A percentile compares a stretch with the other conserved stretches of the same genome.
phyloP scores from a whole-genome alignment of 257 asterid species.

The Capsicum rhomboideum region DNA sequence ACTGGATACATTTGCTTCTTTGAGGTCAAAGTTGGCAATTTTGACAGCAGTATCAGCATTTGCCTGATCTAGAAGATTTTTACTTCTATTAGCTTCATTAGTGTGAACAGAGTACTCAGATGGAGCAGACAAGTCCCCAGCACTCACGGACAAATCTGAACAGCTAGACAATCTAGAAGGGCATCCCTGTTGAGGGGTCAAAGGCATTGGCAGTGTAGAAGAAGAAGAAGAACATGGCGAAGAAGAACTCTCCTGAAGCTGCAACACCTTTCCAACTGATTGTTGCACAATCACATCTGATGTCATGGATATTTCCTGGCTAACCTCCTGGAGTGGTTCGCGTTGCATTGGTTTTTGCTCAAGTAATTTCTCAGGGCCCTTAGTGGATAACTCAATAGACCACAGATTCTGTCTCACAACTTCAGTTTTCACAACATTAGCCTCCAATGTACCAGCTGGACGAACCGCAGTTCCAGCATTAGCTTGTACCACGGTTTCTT shows the following conservation, averaged over 20 bases:
- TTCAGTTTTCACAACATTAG: constrained; percentile 36
- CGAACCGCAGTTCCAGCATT: constrained; percentile 28
- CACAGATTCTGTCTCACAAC: constrained; percentile 19
- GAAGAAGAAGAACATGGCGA: constrained; percentile 14
- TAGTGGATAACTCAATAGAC: constrained; percentile 16
- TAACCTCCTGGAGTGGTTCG: constrained; percentile 34
- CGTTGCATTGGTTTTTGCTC: constrained; percentile 33
- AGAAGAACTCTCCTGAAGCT: constrained; percentile 45
- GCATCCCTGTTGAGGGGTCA: constrained; percentile 36
- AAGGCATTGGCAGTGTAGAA: constrained; percentile 27
- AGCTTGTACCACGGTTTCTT: constrained; percentile 29
- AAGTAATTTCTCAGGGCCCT: constrained; percentile 22
- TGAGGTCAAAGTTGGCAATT: constrained; percentile 13
- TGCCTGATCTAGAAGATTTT: constrained; percentile 14
- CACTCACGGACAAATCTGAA: constrained; percentile 36
- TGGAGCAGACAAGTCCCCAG: constrained; percentile 27
- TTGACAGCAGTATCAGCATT: constrained; percentile 13
- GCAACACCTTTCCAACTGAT: constrained; percentile 32
- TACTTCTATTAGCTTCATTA: constrained; percentile 13
- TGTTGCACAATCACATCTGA: constrained; percentile 9
- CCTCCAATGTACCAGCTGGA: constrained; percentile 22
- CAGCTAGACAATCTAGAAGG: constrained; percentile 26
- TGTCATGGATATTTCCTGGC: constrained; percentile 11
- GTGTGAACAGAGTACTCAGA: constrained; percentile 36
- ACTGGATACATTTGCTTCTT: constrained; percentile 19